These are phyloP conservation scores for Excoecaria agallocha DNA, from an alignment of 345 rosid genomes.

Conservation along the genomic window DNA sequence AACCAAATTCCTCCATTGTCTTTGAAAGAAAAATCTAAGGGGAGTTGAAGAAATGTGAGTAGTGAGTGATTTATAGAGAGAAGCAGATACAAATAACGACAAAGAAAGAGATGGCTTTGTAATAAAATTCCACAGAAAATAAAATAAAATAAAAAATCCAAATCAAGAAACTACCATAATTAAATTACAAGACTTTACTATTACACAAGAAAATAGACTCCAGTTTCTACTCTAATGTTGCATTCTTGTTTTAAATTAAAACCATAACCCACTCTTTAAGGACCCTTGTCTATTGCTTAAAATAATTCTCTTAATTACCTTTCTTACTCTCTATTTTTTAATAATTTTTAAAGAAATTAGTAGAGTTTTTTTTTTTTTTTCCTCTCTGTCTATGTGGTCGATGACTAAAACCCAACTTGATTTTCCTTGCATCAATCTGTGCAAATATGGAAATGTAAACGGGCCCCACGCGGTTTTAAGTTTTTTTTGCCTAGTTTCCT, in stretches of 20 bases:
- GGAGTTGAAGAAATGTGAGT: conserved; percentile 14
- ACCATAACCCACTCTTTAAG: conserved; percentile 42
- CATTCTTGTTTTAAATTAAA: conserved; percentile 20
- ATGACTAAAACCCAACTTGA: conserved; percentile 23
- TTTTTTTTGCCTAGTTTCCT: no score
- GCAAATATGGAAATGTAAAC: conserved; percentile 3
- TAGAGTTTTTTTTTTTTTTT: no score
- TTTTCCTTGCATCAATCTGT: conserved; percentile 12
- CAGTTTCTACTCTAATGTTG: not conserved
- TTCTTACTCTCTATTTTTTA: not conserved
- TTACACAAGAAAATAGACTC: not conserved
- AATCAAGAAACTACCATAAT: not conserved
- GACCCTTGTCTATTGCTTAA: conserved; percentile 45
- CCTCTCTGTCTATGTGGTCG: no score
- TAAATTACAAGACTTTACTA: conserved; percentile 19
- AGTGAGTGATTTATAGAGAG: conserved; percentile 42
- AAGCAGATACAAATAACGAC: conserved; percentile 14
- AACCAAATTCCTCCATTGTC: conserved; percentile 71
- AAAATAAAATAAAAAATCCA: conserved; percentile 15
- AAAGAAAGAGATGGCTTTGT: conserved; percentile 17
- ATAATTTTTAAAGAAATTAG: not conserved
- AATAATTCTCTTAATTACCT: conserved; percentile 15
- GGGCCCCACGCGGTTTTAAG: not conserved
- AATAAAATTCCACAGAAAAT: conserved; percentile 20
- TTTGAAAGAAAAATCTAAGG: not conserved